Conservation (phyloP, 2,329 filamentous ascomycete genomes). For the Paramyrothecium roridum region DNA sequence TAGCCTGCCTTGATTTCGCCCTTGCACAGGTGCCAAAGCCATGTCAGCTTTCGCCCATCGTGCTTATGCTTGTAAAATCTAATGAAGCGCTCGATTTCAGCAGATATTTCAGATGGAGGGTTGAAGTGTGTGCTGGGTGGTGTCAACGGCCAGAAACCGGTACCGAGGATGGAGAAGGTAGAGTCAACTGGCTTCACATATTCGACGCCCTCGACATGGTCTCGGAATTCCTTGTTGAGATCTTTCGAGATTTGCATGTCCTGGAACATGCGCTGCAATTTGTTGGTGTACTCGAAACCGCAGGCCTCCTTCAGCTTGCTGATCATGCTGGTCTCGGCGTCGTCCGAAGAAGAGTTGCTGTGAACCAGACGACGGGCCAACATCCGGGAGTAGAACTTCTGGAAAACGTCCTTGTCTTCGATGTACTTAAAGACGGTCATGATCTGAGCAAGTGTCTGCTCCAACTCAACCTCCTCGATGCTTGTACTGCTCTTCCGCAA, state of each 20-base stretch:
- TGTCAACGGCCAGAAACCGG: constrained; percentile 93
- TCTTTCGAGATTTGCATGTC: constrained; percentile 99
- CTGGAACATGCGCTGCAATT: constrained; percentile 99
- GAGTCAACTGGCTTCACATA: constrained; percentile 75
- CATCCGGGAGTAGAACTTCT: constrained; percentile 98
- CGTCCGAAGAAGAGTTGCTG: constrained; percentile 91
- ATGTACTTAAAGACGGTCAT: constrained; percentile 99
- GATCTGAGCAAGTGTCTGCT: constrained; percentile 83
- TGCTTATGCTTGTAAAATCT: constrained; percentile 96
- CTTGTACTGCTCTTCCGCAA: constrained; percentile 91
- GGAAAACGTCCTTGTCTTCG: constrained; percentile 99
- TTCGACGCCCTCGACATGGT: constrained; percentile 56
- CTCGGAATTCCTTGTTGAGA: constrained; percentile 84
- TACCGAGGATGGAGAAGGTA: constrained; percentile 88
- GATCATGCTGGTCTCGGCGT: constrained; percentile 99
- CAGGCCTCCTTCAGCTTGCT: constrained; percentile 98
- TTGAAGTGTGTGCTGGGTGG: constrained; percentile 85
- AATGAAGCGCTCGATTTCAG: constrained; percentile 85
- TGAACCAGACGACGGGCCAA: constrained; percentile 92
- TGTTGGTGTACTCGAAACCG: constrained; percentile 99
- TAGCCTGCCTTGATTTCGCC: constrained; percentile 95
- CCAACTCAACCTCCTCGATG: constrained; percentile 89
- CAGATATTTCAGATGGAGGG: constrained; percentile 78
- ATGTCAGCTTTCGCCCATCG: constrained; percentile 91
- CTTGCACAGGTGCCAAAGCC: constrained; percentile 98